Percentiles rank a stretch among this genome's conserved stretches.
Evolutionary conservation across 2,329 filamentous ascomycete genomes (phyloP).

Genomic region (Magnaporthiopsis incrustans): DNA sequence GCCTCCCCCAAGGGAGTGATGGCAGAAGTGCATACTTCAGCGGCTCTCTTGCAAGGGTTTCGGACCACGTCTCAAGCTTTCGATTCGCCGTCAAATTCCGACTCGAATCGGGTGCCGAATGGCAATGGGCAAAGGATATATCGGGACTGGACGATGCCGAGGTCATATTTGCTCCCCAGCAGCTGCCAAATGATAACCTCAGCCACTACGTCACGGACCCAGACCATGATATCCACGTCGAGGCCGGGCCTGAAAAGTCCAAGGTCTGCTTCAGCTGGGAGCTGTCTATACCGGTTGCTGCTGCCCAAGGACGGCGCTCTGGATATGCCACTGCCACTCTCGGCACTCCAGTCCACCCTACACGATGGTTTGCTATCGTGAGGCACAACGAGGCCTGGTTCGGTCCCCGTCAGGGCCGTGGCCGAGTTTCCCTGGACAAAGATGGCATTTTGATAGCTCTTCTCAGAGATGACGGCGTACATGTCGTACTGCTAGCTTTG

Average conservation of each 20-base stretch:
- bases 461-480: conserved; percentile 60
- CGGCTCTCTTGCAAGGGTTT: background rate
- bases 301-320: conserved; percentile 46
- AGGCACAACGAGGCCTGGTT: conserved; percentile 78
- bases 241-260: background rate
- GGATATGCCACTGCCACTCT: background rate
- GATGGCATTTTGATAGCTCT: conserved; percentile 79
- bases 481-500: conserved; percentile 70
- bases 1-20: background rate
- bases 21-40: background rate
- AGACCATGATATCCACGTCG: conserved; percentile 54
- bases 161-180: conserved; percentile 29
- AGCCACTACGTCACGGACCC: conserved; percentile 47
- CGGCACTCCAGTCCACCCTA: conserved; percentile 16
- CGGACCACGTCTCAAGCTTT: background rate
- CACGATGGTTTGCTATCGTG: conserved; percentile 71
- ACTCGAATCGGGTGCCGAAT: conserved; percentile 38
- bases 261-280: conserved; percentile 20
- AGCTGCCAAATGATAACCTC: conserved; percentile 30
- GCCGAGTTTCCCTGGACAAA: conserved; percentile 60
- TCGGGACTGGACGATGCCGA: conserved; percentile 55
- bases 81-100: conserved; percentile 67
- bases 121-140: conserved; percentile 65
- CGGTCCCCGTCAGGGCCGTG: conserved; percentile 71
- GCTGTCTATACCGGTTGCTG: conserved; percentile 45